These are phyloP conservation scores for Epichloe uncinata DNA, from an alignment of 2,329 filamentous ascomycete species.

Conservation along the genomic window DNA sequence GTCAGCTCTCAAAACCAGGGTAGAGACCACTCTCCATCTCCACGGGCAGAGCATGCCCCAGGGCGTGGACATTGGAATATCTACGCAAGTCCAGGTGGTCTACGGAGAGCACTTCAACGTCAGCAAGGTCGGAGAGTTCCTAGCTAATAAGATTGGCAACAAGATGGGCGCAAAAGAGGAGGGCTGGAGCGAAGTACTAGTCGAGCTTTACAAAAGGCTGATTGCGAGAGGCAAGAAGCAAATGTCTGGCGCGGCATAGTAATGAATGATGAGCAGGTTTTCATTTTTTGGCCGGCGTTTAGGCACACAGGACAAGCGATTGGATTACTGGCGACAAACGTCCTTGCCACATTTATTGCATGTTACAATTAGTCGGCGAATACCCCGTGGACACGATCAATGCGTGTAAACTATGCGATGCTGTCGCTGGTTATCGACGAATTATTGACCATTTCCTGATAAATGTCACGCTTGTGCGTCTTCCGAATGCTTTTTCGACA, in stretches of 20 bases:
- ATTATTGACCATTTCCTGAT: background rate
- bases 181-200: slow-evolving; percentile 40
- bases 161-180: slow-evolving; percentile 21
- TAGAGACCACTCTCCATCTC: slow-evolving; percentile 49
- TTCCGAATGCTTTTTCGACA: no score
- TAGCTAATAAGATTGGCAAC: slow-evolving; percentile 40
- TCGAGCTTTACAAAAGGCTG: slow-evolving; percentile 41
- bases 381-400: background rate
- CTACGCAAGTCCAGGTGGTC: slow-evolving; percentile 45
- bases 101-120: slow-evolving; percentile 72
- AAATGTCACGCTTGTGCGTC: background rate
- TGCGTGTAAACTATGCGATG: background rate
- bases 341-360: background rate
- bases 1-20: slow-evolving; percentile 51
- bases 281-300: slow-evolving; percentile 7
- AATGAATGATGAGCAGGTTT: slow-evolving; percentile 12
- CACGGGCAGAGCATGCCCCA: slow-evolving; percentile 29
- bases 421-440: background rate
- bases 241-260: slow-evolving; percentile 6
- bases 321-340: background rate
- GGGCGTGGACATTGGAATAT: slow-evolving; percentile 41
- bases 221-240: slow-evolving; percentile 42
- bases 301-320: background rate
- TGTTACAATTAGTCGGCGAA: background rate
- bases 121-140: slow-evolving; percentile 60